These are phyloP conservation scores for Telfairia occidentalis DNA, from an alignment of 331 rosid species.

Conservation along the genomic window DNA sequence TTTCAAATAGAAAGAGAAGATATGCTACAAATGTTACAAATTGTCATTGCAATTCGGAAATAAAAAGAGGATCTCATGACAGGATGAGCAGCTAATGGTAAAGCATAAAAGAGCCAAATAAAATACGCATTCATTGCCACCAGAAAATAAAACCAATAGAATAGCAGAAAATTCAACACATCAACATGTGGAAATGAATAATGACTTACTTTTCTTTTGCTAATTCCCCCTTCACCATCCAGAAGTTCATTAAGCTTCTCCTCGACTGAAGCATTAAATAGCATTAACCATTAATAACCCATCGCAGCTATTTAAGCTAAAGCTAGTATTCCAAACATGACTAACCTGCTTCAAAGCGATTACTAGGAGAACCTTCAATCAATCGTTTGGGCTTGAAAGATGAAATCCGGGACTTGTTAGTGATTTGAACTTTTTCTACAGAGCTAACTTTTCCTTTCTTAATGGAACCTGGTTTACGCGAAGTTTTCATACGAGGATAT, in stretches of 20 bases:
- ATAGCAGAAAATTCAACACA: conserved; percentile 13
- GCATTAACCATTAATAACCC: conserved; percentile 19
- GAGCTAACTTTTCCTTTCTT: conserved; percentile 52
- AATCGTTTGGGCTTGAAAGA: conserved; percentile 49
- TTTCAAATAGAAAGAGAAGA: neutral
- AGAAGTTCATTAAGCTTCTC: conserved; percentile 87
- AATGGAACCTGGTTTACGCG: conserved; percentile 27
- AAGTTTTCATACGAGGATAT: conserved; percentile 37
- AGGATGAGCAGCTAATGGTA: neutral
- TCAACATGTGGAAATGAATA: neutral
- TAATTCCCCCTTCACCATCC: conserved; percentile 87
- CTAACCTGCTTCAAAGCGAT: conserved; percentile 87
- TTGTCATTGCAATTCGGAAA: neutral
- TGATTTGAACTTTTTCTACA: conserved; percentile 30
- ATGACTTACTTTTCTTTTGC: conserved; percentile 79
- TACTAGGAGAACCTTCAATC: conserved; percentile 52
- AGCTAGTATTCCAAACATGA: conserved; percentile 14
- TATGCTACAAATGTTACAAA: neutral
- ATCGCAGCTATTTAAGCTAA: conserved; percentile 1
- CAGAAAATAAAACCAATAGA: neutral
- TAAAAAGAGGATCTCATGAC: neutral
- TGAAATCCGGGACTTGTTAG: conserved; percentile 33
- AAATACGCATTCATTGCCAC: neutral
- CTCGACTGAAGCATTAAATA: conserved; percentile 57
- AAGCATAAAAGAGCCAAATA: neutral